These are phyloP conservation scores for Acarospora socialis DNA, from an alignment of 2,329 filamentous ascomycete genomes.

Conservation along the genomic window DNA sequence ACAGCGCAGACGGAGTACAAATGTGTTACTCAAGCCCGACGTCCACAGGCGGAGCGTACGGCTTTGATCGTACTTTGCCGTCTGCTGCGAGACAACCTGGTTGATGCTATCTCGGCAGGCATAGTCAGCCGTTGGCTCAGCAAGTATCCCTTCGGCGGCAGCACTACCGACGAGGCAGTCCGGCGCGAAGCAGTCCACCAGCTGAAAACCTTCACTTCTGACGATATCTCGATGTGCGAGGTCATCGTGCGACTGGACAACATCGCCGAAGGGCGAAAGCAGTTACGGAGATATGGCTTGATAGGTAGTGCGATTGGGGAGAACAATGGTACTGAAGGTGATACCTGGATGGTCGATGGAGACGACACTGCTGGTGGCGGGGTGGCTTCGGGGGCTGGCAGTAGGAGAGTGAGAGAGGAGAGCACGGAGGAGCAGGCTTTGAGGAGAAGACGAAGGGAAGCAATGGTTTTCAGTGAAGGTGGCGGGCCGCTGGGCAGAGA, in stretches of 20 bases:
- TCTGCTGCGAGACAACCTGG: conserved; percentile 40
- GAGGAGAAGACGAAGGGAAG: conserved; percentile 64
- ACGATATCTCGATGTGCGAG: conserved; percentile 1
- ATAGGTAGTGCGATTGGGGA: conserved; percentile 28
- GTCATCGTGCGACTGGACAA: background rate
- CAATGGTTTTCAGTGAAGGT: conserved; percentile 84
- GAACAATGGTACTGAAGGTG: conserved; percentile 30
- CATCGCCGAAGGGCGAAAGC: background rate
- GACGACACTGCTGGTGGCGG: conserved; percentile 34
- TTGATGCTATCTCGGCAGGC: conserved; percentile 43
- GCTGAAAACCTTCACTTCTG: conserved; percentile 22
- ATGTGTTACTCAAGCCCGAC: conserved; percentile 13
- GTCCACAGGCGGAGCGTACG: conserved; percentile 29
- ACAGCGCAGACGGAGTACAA: conserved; percentile 22
- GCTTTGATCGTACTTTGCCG: conserved; percentile 41
- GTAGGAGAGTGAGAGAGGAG: conserved; percentile 34
- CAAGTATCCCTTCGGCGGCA: conserved; percentile 54
- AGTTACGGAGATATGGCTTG: conserved; percentile 27
- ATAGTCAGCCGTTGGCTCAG: conserved; percentile 63
- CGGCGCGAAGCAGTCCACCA: conserved; percentile 38
- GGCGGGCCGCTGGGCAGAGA: conserved; percentile 55
- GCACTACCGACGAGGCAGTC: conserved; percentile 32
- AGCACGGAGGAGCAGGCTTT: conserved; percentile 56
- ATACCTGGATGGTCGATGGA: conserved; percentile 39
- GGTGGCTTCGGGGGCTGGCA: conserved; percentile 22